Evolutionary conservation across 331 rosid genomes (phyloP), one percentile per base, ranked within the genome.

Genomic region (Phaseolus coccineus): DNA sequence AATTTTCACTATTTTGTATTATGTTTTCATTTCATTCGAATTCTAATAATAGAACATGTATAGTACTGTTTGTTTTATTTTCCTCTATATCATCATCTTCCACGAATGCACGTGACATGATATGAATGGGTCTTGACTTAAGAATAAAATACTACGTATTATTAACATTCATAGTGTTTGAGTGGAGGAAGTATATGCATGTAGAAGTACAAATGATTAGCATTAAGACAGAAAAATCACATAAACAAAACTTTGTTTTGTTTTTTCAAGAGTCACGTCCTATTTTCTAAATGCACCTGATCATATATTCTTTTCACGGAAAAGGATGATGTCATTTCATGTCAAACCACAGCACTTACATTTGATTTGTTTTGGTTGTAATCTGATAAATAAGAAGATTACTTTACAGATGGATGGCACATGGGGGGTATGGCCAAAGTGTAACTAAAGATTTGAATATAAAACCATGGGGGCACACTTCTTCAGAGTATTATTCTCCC

Each of bases 331-430:
- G 81, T 69, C 82, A 77, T 59, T 77, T 86, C 87, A 83, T 69
- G 77, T 80, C 84, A 83, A 86, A 76, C 69, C 51, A 79, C 63
- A 55, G 28, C 79, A 79, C 71, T 79, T 64, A 71, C 16, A 40
- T 56, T 55, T 22, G 16, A 67, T 67, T 64, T 39, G 37, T 71
- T 70, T 56, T 75, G 12, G 69, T 35, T 79, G 52, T 51, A 24
- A 68, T 50, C 46, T 58, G 40, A 83, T 2, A 68, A 76, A 76
- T 30, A 86, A 58, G 56, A 83, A 80, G 77, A 62, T 37, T 8
- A 51, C 89, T 83, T 84, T 84, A 84, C 89, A 83, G 87, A 79
- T 85, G 85, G 87, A 80, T 10, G 56, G 75, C 89, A 88, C 87
- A 75, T 85, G 79, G 84, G 72, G 69, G 73, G 79, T 83, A 88